These are phyloP conservation scores for Vigna angularis DNA, from an alignment of 306 rosid species.

Conservation along the genomic window DNA sequence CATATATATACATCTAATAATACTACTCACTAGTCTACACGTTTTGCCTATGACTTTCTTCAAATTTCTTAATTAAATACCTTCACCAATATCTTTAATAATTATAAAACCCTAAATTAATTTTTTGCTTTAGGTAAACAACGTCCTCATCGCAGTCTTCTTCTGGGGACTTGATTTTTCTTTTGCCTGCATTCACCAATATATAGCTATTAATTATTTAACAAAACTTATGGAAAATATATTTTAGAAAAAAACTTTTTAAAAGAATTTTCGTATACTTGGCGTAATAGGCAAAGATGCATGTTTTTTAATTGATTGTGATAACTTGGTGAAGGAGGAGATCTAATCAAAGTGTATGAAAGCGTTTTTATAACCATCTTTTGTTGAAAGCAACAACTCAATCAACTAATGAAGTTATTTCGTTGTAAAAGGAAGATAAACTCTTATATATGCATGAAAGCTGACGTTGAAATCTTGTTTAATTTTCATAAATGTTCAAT, in stretches of 20 bases:
- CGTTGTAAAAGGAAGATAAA: not conserved
- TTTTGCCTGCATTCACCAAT: not conserved
- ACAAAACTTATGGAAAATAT: no score
- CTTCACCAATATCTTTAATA: not conserved
- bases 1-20: not conserved
- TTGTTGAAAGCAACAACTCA: not conserved
- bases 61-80: not conserved
- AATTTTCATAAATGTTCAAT: not conserved
- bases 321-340: not conserved
- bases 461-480: not conserved
- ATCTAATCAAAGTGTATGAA: not conserved
- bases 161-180: no score
- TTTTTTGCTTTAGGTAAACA: not conserved
- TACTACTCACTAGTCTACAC: constrained; percentile 3
- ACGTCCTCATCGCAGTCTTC: not conserved
- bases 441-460: not conserved
- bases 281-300: not conserved
- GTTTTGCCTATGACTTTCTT: not conserved
- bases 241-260: no score
- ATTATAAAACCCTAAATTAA: not conserved
- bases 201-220: no score
- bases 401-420: not conserved
- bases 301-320: not conserved
- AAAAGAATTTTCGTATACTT: not conserved
- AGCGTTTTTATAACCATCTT: not conserved